phyloP scores from a whole-genome alignment of 805 yeast species.

The Starmera pachycereana region DNA sequence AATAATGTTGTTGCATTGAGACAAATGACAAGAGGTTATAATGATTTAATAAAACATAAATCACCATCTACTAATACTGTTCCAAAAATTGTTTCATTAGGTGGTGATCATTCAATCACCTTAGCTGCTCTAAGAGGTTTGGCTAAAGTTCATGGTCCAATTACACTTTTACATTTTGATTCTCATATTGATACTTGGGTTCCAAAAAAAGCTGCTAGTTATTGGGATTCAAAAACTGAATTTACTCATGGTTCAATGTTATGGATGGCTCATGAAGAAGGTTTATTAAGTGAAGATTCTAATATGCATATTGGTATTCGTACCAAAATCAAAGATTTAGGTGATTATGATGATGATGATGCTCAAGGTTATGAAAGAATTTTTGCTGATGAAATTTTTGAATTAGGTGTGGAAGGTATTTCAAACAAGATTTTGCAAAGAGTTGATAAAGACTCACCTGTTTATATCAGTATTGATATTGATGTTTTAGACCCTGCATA shows the following conservation, averaged over 20 bases:
- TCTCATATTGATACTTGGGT: slow-evolving; percentile 81
- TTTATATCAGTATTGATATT: slow-evolving; percentile 70
- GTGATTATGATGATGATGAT: slow-evolving; percentile 58
- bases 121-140: slow-evolving; percentile 65
- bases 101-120: slow-evolving; percentile 77
- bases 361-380: slow-evolving; percentile 53
- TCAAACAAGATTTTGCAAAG: slow-evolving; percentile 30
- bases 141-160: slow-evolving; percentile 47
- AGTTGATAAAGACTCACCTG: slow-evolving; percentile 38
- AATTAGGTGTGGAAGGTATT: slow-evolving; percentile 52
- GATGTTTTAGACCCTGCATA: slow-evolving; percentile 65
- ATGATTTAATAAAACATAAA: slow-evolving; percentile 35
- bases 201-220: slow-evolving; percentile 59
- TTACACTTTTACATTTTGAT: slow-evolving; percentile 73
- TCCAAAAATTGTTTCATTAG: slow-evolving; percentile 62
- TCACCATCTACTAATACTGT: slow-evolving; percentile 18
- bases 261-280: slow-evolving; percentile 61
- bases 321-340: slow-evolving; percentile 57
- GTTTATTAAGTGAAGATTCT: slow-evolving; percentile 39
- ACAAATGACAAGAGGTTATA: slow-evolving; percentile 50
- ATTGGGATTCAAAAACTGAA: slow-evolving; percentile 47
- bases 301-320: slow-evolving; percentile 73
- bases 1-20: slow-evolving; percentile 53
- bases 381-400: slow-evolving; percentile 61
- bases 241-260: slow-evolving; percentile 82